Percentiles rank a stretch among this genome's conserved stretches.
Conservation (phyloP, 139 green algal species). For the Edaphochlamys debaryana region DNA sequence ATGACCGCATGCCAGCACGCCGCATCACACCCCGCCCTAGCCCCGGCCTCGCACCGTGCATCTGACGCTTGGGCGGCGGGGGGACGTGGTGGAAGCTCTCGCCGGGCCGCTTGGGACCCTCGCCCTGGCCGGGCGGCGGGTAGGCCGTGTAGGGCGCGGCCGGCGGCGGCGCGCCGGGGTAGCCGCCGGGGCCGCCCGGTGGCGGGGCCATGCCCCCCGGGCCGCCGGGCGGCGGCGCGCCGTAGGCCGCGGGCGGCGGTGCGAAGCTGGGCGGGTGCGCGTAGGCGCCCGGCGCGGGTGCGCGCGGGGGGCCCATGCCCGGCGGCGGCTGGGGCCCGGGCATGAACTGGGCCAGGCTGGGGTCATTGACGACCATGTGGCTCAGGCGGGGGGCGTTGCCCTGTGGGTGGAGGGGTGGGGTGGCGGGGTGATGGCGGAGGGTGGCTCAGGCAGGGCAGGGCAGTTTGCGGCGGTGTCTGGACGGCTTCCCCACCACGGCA, state of each 20-base stretch:
- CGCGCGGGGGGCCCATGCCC: conserved; percentile 7
- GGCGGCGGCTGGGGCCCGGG: not conserved
- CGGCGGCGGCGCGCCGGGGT: too few relatives aligned
- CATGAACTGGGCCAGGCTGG: not conserved
- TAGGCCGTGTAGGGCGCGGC: not conserved
- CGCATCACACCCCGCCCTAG: too few relatives aligned
- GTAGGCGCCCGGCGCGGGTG: not conserved
- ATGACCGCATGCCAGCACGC: too few relatives aligned
- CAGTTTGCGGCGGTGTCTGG: not conserved
- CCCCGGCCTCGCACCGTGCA: not conserved
- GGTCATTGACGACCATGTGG: conserved; percentile 15
- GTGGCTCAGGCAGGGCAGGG: not conserved
- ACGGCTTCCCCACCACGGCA: not conserved
- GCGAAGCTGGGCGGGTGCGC: not conserved
- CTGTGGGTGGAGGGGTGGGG: not conserved
- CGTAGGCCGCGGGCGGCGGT: not conserved
- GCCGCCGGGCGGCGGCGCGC: not conserved
- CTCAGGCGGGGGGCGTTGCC: conserved; percentile 30
- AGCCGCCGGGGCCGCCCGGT: not conserved
- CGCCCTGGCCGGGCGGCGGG: too few relatives aligned
- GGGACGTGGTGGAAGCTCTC: conserved; percentile 30
- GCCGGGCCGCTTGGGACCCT: too few relatives aligned
- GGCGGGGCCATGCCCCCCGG: not conserved
- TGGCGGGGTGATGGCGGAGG: not conserved
- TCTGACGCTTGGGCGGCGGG: conserved; percentile 11